These are phyloP conservation scores for Phellinidium pouzarii DNA, from an alignment of 1,284 basidiomycete species.

Conservation along the genomic window DNA sequence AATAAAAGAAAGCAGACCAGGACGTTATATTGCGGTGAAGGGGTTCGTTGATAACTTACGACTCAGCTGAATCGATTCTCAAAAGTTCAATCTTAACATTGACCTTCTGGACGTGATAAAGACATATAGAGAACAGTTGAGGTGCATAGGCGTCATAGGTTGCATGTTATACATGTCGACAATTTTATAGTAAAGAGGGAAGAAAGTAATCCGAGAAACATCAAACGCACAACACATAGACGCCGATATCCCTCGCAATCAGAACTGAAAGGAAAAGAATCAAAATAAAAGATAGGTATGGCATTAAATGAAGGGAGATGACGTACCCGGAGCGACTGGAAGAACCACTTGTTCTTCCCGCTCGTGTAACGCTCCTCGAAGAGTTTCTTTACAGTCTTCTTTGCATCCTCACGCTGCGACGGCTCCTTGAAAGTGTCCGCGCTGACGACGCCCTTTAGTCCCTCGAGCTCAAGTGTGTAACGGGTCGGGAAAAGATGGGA, in stretches of 20 bases:
- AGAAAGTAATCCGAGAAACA: constrained; percentile 1
- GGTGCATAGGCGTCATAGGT: constrained; percentile 12
- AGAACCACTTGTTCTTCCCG: constrained; percentile 97
- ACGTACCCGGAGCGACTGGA: constrained; percentile 71
- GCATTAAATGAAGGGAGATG: not conserved
- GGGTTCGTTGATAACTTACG: too few species aligned
- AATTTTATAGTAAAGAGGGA: constrained; percentile 5
- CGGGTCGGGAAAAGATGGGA: constrained; percentile 96
- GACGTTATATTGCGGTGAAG: too few species aligned
- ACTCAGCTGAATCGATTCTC: too few species aligned
- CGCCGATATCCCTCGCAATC: constrained; percentile 2
- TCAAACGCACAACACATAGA: constrained; percentile 3
- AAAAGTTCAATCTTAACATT: not conserved
- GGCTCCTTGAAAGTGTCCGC: constrained; percentile 94
- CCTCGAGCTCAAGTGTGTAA: constrained; percentile 91
- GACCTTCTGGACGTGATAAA: not conserved
- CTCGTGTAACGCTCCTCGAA: constrained; percentile 87
- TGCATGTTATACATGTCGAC: constrained; percentile 13
- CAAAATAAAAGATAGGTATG: not conserved
- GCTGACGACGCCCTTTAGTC: constrained; percentile 78
- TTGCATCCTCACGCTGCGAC: constrained; percentile 85
- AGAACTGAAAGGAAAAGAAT: constrained; percentile 13
- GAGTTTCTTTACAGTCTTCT: constrained; percentile 94
- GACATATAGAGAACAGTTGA: not conserved
- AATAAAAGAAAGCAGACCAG: too few species aligned